Conservation (phyloP, 225 moss, liverwort and hornwort genomes). For the Physcomitrellopsis africana region DNA sequence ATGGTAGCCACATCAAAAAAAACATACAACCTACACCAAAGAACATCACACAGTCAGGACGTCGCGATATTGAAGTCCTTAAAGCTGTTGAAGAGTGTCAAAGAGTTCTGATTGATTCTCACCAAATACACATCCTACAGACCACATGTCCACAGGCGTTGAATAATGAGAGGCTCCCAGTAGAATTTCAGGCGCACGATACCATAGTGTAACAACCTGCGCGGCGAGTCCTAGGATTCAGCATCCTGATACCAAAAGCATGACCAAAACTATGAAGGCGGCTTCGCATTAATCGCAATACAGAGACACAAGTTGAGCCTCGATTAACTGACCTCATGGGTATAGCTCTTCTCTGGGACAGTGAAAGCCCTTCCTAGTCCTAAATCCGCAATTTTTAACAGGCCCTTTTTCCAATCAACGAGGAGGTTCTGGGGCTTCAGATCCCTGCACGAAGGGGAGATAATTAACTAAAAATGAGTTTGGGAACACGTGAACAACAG, state of each 20-base stretch:
- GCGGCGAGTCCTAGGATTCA: constrained; percentile 21
- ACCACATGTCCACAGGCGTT: constrained; percentile 66
- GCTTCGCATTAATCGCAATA: not conserved
- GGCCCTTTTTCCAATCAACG: constrained; percentile 51
- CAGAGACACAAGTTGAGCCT: not conserved
- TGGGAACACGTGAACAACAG: not conserved
- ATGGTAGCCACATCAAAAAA: not conserved
- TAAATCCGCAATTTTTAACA: constrained; percentile 61
- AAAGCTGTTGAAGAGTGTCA: not conserved
- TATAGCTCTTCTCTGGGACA: constrained; percentile 62
- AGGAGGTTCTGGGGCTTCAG: constrained; percentile 63
- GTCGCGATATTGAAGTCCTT: not conserved
- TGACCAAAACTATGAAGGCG: not conserved
- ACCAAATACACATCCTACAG: constrained; percentile 65
- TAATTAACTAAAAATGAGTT: not conserved
- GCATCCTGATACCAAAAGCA: constrained; percentile 5
- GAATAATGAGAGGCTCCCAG: constrained; percentile 57
- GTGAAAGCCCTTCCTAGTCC: constrained; percentile 60
- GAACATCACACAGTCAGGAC: not conserved
- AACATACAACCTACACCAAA: not conserved
- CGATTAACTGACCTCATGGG: constrained; percentile 48
- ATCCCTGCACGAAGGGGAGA: constrained; percentile 36
- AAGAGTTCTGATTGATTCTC: constrained; percentile 21
- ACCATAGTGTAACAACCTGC: constrained; percentile 64
- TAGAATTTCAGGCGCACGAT: constrained; percentile 59